Conservation (phyloP, 768 basidiomycete species). For the Dendrothele bispora region DNA sequence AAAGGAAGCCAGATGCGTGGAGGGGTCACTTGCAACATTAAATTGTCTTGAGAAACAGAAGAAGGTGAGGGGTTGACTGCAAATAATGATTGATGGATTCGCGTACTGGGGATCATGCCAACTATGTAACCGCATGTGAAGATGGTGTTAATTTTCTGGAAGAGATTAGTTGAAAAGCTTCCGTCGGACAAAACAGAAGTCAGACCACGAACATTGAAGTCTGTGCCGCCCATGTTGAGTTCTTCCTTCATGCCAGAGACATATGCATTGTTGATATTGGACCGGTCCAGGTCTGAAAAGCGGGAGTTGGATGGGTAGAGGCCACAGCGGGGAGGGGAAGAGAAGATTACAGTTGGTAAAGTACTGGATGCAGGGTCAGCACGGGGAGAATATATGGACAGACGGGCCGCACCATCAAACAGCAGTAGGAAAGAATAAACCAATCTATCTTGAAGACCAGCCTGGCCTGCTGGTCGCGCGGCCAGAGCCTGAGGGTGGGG, state of each 20-base stretch:
- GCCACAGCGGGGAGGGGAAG: not conserved
- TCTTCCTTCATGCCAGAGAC: slow-evolving; percentile 82
- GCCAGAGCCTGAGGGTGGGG: no score
- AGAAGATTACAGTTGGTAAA: slow-evolving; percentile 57
- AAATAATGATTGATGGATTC: not conserved
- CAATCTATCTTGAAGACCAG: slow-evolving; percentile 63
- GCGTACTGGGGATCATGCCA: slow-evolving; percentile 68
- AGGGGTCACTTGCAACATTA: slow-evolving; percentile 62
- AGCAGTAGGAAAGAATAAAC: slow-evolving; percentile 71
- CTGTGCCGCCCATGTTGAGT: slow-evolving; percentile 59
- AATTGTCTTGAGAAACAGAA: slow-evolving; percentile 49
- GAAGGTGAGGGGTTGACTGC: not conserved
- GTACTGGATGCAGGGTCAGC: slow-evolving; percentile 39
- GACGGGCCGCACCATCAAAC: slow-evolving; percentile 58
- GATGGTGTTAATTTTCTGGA: slow-evolving; percentile 63
- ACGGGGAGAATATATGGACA: not conserved
- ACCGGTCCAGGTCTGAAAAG: slow-evolving; percentile 62
- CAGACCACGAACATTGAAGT: slow-evolving; percentile 50
- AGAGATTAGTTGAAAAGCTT: no score
- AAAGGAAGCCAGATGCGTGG: slow-evolving; percentile 67
- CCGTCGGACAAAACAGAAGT: no score
- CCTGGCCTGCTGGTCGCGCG: no score
- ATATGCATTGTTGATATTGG: slow-evolving; percentile 72
- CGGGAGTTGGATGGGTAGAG: not conserved
- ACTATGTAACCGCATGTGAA: slow-evolving; percentile 77